Evolutionary conservation across 352 stramenopile genomes (phyloP).

Genomic region (Phytophthora aleatoria): DNA sequence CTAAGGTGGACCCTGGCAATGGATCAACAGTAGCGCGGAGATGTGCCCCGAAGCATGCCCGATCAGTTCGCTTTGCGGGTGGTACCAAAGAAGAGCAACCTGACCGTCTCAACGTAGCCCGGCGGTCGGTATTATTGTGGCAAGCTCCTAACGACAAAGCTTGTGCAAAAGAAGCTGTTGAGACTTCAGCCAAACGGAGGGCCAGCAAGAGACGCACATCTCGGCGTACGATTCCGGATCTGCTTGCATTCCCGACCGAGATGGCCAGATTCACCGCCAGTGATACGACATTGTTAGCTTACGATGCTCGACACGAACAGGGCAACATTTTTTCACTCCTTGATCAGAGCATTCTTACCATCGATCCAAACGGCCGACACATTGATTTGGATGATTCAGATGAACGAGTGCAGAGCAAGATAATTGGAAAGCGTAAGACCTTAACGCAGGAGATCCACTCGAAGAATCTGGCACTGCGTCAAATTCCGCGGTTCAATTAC

Average conservation of each 20-base stretch:
- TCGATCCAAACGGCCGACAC: slow-evolving; percentile 51
- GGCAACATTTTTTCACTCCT: slow-evolving; percentile 53
- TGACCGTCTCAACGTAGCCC: slow-evolving; percentile 5
- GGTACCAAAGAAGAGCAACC: slow-evolving; percentile 4
- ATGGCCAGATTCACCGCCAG: slow-evolving; percentile 28
- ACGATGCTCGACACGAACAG: slow-evolving; percentile 62
- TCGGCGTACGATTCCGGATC: slow-evolving; percentile 27
- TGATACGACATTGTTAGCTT: slow-evolving; percentile 55
- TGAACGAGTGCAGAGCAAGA: slow-evolving; percentile 33
- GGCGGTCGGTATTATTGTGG: slow-evolving; percentile 30
- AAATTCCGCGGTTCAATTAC: slow-evolving; percentile 75
- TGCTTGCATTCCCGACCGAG: slow-evolving; percentile 31
- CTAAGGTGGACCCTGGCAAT: background rate
- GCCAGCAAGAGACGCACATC: slow-evolving; percentile 37
- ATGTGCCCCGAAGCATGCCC: slow-evolving; percentile 2
- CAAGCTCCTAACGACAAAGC: slow-evolving; percentile 21
- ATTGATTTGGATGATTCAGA: slow-evolving; percentile 59
- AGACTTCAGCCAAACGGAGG: slow-evolving; percentile 34
- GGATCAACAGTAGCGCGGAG: slow-evolving; percentile 7
- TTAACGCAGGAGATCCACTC: slow-evolving; percentile 62
- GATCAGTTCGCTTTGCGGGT: slow-evolving; percentile 21
- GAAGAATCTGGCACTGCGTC: slow-evolving; percentile 62
- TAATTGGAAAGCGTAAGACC: slow-evolving; percentile 66
- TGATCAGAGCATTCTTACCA: slow-evolving; percentile 57
- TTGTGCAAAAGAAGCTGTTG: slow-evolving; percentile 26